A percentile compares a stretch with the other conserved stretches of the same genome.
Conservation (phyloP, 306 rosid species). For the Dalbergia cultrata region DNA sequence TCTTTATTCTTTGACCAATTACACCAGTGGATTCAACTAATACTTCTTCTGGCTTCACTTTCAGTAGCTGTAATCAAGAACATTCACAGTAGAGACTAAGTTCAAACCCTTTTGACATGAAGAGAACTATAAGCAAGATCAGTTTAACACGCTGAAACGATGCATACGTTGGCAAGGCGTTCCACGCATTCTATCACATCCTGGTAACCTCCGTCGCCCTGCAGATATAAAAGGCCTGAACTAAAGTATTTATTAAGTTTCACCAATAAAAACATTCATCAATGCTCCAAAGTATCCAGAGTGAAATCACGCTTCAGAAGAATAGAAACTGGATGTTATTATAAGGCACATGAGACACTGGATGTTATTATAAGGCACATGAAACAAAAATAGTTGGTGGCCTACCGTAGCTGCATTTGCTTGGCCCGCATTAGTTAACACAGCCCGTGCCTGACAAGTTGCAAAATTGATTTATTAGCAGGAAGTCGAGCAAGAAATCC, state of each 20-base stretch:
- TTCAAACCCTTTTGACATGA: constrained; percentile 17
- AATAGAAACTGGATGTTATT: constrained; percentile 16
- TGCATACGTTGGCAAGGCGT: constrained; percentile 73
- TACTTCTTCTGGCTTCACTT: constrained; percentile 74
- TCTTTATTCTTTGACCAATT: constrained; percentile 90
- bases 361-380: constrained; percentile 18
- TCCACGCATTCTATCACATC: constrained; percentile 73
- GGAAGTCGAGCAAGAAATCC: constrained; percentile 25
- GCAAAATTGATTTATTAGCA: constrained; percentile 42
- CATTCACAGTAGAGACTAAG: constrained; percentile 28
- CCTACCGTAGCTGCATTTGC: constrained; percentile 96
- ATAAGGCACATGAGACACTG: constrained; percentile 15
- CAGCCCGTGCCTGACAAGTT: constrained; percentile 84
- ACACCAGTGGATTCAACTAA: constrained; percentile 93
- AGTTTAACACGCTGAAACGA: constrained; percentile 25
- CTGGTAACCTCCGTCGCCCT: constrained; percentile 94
- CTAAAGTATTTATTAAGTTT: constrained; percentile 5
- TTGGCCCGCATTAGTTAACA: constrained; percentile 95
- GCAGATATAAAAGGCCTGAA: constrained; percentile 50
- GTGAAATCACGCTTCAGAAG: constrained; percentile 26
- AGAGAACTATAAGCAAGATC: constrained; percentile 21
- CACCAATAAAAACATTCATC: constrained; percentile 14
- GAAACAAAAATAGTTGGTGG: constrained; percentile 13
- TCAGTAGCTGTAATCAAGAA: constrained; percentile 67
- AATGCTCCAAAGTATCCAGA: neutral